Evolutionary conservation across 2,329 filamentous ascomycete species (phyloP).

Genomic region (Sphaceloma murrayae): DNA sequence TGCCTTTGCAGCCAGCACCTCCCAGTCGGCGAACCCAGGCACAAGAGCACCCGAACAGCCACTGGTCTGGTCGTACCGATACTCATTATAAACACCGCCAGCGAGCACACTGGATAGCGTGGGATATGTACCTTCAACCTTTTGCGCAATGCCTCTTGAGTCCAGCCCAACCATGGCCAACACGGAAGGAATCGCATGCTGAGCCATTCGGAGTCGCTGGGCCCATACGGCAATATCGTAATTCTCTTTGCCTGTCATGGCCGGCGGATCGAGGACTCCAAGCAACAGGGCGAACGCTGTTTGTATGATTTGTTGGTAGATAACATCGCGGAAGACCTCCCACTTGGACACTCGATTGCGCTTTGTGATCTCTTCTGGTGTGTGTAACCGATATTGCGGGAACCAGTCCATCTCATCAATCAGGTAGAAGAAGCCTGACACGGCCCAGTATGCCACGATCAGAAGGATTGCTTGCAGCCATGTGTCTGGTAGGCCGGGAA

Average conservation of each 20-base stretch:
- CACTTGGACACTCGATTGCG: slow-evolving; percentile 77
- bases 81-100: slow-evolving; percentile 69
- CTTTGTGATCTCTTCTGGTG: slow-evolving; percentile 78
- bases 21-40: slow-evolving; percentile 75
- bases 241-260: slow-evolving; percentile 66
- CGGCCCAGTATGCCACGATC: slow-evolving; percentile 75
- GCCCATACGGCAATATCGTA: slow-evolving; percentile 90
- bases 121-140: slow-evolving; percentile 60
- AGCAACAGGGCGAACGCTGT: slow-evolving; percentile 60
- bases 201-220: slow-evolving; percentile 65
- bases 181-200: slow-evolving; percentile 64
- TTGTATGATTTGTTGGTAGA: slow-evolving; percentile 87
- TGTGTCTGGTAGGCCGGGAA: slow-evolving; percentile 73
- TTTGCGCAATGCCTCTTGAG: slow-evolving; percentile 63
- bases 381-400: slow-evolving; percentile 86
- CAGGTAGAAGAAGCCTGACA: slow-evolving; percentile 78
- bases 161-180: slow-evolving; percentile 68
- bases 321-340: slow-evolving; percentile 81
- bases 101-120: slow-evolving; percentile 64
- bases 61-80: slow-evolving; percentile 4
- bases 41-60: slow-evolving; percentile 37
- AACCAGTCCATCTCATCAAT: slow-evolving; percentile 81
- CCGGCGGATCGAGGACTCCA: slow-evolving; percentile 60
- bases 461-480: slow-evolving; percentile 67
- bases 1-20: slow-evolving; percentile 60